These are phyloP conservation scores for Camelina neglecta DNA, from an alignment of 345 rosid genomes.

Conservation along the genomic window DNA sequence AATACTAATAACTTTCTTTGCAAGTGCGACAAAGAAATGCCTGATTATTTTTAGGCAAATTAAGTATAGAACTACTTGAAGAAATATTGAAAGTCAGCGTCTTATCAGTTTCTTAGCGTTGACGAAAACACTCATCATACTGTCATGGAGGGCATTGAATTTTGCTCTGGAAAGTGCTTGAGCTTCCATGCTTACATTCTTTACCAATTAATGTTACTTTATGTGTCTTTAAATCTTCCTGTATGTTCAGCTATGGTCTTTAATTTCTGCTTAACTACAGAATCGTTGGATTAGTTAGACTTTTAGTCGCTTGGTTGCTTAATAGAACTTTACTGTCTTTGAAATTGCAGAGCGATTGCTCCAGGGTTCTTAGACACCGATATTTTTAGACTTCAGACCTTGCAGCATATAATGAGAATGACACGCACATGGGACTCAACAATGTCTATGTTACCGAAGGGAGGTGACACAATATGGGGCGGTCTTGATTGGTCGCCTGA, in stretches of 20 bases:
- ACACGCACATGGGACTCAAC: conserved; percentile 95
- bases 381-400: conserved; percentile 78
- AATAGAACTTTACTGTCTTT: conserved; percentile 12
- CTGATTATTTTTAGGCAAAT: not conserved
- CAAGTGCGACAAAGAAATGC: not conserved
- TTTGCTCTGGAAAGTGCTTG: not conserved
- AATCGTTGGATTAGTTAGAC: not conserved
- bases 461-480: conserved; percentile 97
- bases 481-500: conserved; percentile 95
- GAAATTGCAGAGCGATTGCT: conserved; percentile 79
- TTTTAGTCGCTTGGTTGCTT: conserved; percentile 6
- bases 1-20: not conserved
- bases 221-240: conserved; percentile 13
- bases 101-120: not conserved
- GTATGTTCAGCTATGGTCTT: conserved; percentile 3
- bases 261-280: not conserved
- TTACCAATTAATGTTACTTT: not conserved
- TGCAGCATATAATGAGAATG: conserved; percentile 85
- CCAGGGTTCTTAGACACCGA: conserved; percentile 88
- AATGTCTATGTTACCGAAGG: conserved; percentile 94
- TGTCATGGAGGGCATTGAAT: not conserved
- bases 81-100: not conserved
- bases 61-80: not conserved
- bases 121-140: not conserved
- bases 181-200: conserved; percentile 14